These are phyloP conservation scores for Xylariaceae sp. DNA, from an alignment of 2,329 filamentous ascomycete species.

Conservation along the genomic window DNA sequence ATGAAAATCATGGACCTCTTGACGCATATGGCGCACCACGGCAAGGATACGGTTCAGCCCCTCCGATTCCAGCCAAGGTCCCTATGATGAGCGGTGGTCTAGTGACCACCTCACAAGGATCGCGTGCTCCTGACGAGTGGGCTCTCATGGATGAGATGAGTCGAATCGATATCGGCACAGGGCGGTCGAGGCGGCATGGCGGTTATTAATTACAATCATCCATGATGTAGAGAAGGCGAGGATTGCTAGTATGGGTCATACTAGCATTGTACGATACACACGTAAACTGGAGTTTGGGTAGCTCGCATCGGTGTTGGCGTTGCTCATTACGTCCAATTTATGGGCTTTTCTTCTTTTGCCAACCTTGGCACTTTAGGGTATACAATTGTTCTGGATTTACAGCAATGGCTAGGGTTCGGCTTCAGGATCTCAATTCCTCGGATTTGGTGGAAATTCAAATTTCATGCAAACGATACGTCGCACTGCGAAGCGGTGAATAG, in stretches of 20 bases:
- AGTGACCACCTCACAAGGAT: conserved; percentile 14
- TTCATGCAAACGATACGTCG: no score
- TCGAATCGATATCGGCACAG: conserved; percentile 61
- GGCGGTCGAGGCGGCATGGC: conserved; percentile 48
- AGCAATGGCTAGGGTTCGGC: no score
- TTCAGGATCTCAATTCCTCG: no score
- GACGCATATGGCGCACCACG: conserved; percentile 23
- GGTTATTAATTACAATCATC: conserved; percentile 18
- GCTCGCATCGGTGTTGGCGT: no score
- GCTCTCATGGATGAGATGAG: conserved; percentile 69
- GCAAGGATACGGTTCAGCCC: conserved; percentile 35
- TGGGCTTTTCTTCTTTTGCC: no score
- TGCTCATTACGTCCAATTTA: no score
- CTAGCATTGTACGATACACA: no score
- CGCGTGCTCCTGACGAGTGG: conserved; percentile 42
- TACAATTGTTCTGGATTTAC: no score
- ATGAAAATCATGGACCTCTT: conserved; percentile 46
- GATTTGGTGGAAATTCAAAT: no score
- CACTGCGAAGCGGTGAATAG: no score
- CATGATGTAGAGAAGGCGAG: conserved; percentile 2
- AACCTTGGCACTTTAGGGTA: no score
- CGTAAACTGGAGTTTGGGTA: no score
- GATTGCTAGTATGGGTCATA: neutral
- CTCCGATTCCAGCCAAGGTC: conserved; percentile 68
- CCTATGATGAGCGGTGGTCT: conserved; percentile 45